Evolutionary conservation across 1,139 yeast species (phyloP).

Genomic region (Candida sanyaensis): DNA sequence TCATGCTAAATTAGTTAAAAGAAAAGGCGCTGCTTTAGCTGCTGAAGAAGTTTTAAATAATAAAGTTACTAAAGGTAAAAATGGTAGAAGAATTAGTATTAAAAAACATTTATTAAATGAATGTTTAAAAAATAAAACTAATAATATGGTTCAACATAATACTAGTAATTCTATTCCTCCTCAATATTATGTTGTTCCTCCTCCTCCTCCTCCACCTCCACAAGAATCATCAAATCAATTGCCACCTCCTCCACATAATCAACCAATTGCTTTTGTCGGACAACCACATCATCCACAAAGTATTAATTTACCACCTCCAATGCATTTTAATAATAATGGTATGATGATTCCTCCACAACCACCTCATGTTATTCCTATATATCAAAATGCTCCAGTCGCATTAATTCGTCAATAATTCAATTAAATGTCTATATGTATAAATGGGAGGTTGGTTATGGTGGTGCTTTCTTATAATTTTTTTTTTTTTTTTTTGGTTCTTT

Average conservation of each 20-base stretch:
- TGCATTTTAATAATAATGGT: conserved; percentile 8
- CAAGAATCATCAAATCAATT: conserved; percentile 2
- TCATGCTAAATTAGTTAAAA: conserved; percentile 71
- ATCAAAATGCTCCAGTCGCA: conserved; percentile 17
- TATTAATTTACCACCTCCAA: conserved; percentile 20
- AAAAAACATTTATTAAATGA: conserved; percentile 27
- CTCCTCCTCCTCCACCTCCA: conserved; percentile 5
- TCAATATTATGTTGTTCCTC: not conserved
- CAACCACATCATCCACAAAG: conserved; percentile 1
- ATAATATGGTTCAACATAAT: not conserved
- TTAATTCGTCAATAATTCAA: conserved; percentile 18
- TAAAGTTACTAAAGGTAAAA: conserved; percentile 49
- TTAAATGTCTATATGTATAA: not conserved
- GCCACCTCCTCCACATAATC: conserved; percentile 4
- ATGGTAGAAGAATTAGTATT: conserved; percentile 44
- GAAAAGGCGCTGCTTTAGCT: conserved; percentile 67
- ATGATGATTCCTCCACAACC: conserved; percentile 3
- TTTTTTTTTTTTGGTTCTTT: too few species aligned
- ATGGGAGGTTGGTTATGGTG: too few species aligned
- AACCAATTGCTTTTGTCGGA: not conserved
- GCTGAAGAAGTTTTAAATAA: conserved; percentile 49
- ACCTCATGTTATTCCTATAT: not conserved
- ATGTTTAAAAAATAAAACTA: conserved; percentile 9
- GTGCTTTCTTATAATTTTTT: too few species aligned
- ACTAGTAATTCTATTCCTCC: not conserved